phyloP scores from a whole-genome alignment of 441 rosid species.

The Erysimum cheiri region DNA sequence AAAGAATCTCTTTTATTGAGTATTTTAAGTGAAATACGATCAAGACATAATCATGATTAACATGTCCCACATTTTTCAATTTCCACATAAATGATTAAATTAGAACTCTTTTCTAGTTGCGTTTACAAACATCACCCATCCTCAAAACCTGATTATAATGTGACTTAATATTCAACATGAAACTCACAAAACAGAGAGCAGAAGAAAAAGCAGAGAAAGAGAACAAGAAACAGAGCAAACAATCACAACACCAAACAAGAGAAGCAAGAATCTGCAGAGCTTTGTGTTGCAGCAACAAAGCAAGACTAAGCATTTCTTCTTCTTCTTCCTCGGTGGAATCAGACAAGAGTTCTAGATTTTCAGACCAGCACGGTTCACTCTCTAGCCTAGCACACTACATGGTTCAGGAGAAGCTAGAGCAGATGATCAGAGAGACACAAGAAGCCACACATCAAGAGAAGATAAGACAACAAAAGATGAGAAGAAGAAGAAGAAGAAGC shows the following conservation, averaged over 20 bases:
- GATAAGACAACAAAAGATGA: constrained; percentile 42
- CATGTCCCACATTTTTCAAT: constrained; percentile 28
- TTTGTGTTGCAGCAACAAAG: constrained; percentile 67
- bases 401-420: constrained; percentile 91
- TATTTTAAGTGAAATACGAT: not conserved
- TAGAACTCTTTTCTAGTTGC: not conserved
- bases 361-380: constrained; percentile 56
- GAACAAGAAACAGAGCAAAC: constrained; percentile 27
- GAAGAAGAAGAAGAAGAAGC: constrained; percentile 35
- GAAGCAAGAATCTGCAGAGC: constrained; percentile 60
- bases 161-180: constrained; percentile 38
- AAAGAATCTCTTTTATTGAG: not conserved
- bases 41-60: constrained; percentile 39
- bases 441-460: constrained; percentile 49
- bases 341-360: constrained; percentile 48
- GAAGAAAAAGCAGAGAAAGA: constrained; percentile 5
- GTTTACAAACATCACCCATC: constrained; percentile 25
- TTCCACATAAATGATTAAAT: constrained; percentile 2
- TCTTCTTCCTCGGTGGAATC: constrained; percentile 61
- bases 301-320: constrained; percentile 66
- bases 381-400: constrained; percentile 88
- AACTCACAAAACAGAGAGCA: constrained; percentile 25
- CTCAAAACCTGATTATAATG: constrained; percentile 37
- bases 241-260: constrained; percentile 33
- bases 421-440: constrained; percentile 74